Evolutionary conservation across 176 grass and related monocot genomes (phyloP), one percentile per base, ranked within the genome.

Genomic region (Aegilops speltoides): DNA sequence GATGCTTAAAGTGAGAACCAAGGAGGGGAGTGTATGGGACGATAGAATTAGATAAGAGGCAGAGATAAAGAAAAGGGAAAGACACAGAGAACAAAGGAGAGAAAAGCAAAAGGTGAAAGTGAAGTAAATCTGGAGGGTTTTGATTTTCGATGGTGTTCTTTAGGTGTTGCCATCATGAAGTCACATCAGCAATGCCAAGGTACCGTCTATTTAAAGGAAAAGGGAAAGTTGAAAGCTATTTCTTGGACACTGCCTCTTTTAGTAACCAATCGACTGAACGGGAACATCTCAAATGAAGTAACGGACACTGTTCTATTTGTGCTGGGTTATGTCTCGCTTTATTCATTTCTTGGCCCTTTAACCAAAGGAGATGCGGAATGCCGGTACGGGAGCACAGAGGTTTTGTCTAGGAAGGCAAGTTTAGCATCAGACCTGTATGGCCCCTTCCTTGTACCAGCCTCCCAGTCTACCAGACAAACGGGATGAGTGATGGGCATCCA

Each of bases 1-100:
- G 93, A 95, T 98, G 86, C 93, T 76, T 83, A 83, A 85, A 93
- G 86, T 70, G 85, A 66, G 31, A 80, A 50, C 40, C 31, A 33
- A 22, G 78, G 62, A 25, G 28, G 20, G 45, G 17, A 73, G 33
- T 25, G 76, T 23, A 70, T 56, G 46, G 40, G 15, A 76, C 4
- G 85, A 48, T 79, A 45, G 57, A 82, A 31, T 68, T 80, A 73
- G 19, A 67, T 83, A 72, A 71, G 22, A 86, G 45, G 5, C 76
- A 24, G 22, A 72, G 67, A 67, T 56, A 89, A 90, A 89, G n/a
- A 85, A 85, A 87, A 89, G 60, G 62, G n/a, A 70, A 83, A 89
- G 22, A 26, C 71, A 79, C 57, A 73, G 43, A 29, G 63, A 52
- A 25, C 79, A 88, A 57, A 79, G 41, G 20, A 25, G 26, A 48